These are phyloP conservation scores for Apodospora peruviana DNA, from an alignment of 495 filamentous ascomycete genomes.

Conservation along the genomic window DNA sequence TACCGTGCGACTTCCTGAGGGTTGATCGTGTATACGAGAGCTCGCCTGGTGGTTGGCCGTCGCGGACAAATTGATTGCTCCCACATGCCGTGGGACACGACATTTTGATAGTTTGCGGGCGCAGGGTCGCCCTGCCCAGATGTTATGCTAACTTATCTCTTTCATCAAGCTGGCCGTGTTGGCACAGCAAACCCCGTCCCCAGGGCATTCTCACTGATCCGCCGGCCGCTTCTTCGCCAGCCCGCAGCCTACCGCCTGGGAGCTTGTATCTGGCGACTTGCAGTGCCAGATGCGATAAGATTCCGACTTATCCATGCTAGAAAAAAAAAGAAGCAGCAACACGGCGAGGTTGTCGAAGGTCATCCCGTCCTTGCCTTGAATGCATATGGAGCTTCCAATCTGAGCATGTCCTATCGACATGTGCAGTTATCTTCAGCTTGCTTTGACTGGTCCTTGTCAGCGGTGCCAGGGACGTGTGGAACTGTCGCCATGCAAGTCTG, in stretches of 20 bases:
- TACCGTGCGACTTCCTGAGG: conserved; percentile 11
- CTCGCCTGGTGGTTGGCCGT: conserved; percentile 8
- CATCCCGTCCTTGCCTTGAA: not conserved
- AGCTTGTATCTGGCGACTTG: not conserved
- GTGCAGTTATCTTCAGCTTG: too few relatives aligned
- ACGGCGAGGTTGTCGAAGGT: not conserved
- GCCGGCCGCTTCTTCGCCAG: conserved; percentile 10
- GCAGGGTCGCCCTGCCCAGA: not conserved
- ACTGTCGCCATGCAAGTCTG: conserved; percentile 12
- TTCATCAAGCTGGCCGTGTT: conserved; percentile 19
- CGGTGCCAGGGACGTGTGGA: conserved; percentile 8
- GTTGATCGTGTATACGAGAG: conserved; percentile 8
- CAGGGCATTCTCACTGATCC: conserved; percentile 9
- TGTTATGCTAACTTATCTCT: conserved; percentile 14
- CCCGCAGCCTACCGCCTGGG: conserved; percentile 5
- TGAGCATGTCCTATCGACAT: not conserved
- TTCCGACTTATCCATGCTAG: not conserved
- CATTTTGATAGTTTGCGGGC: conserved; percentile 7
- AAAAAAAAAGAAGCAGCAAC: not conserved
- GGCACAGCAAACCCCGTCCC: not conserved
- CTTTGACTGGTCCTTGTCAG: not conserved
- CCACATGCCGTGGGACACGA: conserved; percentile 17
- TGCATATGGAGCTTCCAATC: not conserved
- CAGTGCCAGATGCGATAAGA: too few relatives aligned
- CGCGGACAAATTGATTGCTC: conserved; percentile 15